Base-by-base conservation (phyloP, 2,329 filamentous ascomycete genomes). In the Dactylonectria macrodidyma region DNA sequence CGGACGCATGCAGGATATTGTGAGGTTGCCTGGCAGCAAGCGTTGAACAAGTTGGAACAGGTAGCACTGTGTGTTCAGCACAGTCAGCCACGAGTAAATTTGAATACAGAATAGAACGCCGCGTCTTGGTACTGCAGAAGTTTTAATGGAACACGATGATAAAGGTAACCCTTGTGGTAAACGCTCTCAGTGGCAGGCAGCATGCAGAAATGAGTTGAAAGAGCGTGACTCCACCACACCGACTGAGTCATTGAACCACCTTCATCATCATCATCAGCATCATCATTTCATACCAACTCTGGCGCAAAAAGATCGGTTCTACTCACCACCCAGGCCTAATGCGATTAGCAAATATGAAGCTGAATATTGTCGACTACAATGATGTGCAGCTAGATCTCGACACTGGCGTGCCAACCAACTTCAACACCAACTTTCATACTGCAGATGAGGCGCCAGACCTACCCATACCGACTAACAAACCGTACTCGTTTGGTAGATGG, bases 401-500 rank as follows among this genome's bases (percentile, higher is more conserved):
- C 16, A 60, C 58, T 4, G 58, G 58, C 47, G 58, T 41, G 58
- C 47, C 58, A 11, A 60, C 57, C 36, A 60, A 60, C 44, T 60
- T 60, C 41, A 65, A 65, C 41, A 65, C 62, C 12, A 50, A 34
- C 11, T 65, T 65, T 44, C 62, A 65, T 33, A 47, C 10, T 16
- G 11, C 34, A 11, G 56, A 48, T 0, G 56, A 65, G 12, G 50
- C 52, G 10, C 58, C 58, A 48, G 56, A 60, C 38, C 62, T 60
- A 12, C 34, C 56, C 11, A 38, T 59, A 7, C 56, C 62, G 5
- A 59, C 76, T 11, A 76, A 82, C 41, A 62, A 57, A 3, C 79
- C 84, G 0, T 83, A 81, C 62, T 76, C 73, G n/a, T 85, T 83
- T 70, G 70, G 74, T n/a, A 76, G 80, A 65, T 86, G 83, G 84